Percentiles rank a stretch among this genome's conserved stretches.
Evolutionary conservation across 2,329 filamentous ascomycete species (phyloP).

Genomic region (Chrysoporthe austroafricana): DNA sequence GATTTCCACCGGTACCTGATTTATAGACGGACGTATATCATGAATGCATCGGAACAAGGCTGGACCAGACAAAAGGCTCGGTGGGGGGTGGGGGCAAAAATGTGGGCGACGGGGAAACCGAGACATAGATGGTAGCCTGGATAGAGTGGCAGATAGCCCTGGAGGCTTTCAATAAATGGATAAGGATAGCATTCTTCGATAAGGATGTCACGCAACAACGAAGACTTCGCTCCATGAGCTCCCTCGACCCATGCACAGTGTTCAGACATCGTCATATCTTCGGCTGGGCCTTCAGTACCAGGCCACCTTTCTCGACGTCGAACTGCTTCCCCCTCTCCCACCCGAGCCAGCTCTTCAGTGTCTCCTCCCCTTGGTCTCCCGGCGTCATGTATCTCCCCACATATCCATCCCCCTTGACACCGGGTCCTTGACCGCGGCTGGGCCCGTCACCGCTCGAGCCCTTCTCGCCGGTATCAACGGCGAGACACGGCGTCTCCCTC

Average conservation of each 20-base stretch:
- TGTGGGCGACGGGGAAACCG: neutral
- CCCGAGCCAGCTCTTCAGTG: conserved; percentile 73
- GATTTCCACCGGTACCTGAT: too few relatives aligned
- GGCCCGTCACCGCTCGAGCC: conserved; percentile 36
- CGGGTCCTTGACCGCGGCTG: conserved; percentile 65
- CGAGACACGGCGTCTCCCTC: conserved; percentile 68
- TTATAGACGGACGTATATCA: neutral
- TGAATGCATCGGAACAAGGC: neutral
- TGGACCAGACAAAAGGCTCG: neutral
- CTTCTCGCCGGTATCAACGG: conserved; percentile 53
- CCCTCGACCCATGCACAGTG: neutral
- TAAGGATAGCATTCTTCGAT: neutral
- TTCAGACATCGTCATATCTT: conserved; percentile 43
- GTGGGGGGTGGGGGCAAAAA: neutral
- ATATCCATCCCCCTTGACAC: conserved; percentile 72
- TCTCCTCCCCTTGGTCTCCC: conserved; percentile 73
- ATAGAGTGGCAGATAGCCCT: neutral
- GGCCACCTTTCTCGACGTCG: conserved; percentile 62
- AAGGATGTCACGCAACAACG: neutral
- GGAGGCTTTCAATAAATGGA: conserved; percentile 1
- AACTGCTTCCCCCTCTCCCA: conserved; percentile 77
- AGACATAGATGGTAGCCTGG: neutral
- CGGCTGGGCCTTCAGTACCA: conserved; percentile 55
- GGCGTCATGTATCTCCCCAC: conserved; percentile 59
- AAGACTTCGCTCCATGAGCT: neutral